A percentile compares a stretch with the other conserved stretches of the same genome.
These are phyloP conservation scores for Suillus lakei DNA, from an alignment of 768 basidiomycete species.

Conservation along the genomic window DNA sequence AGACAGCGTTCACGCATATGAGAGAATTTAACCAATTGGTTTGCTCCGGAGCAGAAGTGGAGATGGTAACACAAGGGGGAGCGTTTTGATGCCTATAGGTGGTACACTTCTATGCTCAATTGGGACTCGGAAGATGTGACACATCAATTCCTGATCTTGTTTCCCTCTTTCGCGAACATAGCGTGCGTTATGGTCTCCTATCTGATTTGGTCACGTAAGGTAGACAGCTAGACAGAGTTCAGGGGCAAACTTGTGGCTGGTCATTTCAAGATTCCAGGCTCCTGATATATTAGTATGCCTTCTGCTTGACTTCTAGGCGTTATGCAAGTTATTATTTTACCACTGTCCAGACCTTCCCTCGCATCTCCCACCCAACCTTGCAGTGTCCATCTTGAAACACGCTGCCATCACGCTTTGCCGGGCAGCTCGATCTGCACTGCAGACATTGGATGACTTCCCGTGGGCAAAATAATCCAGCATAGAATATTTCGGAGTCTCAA, in stretches of 20 bases:
- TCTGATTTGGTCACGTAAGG: conserved; percentile 45
- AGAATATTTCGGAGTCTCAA: no score
- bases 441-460: no score
- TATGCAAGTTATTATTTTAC: conserved; percentile 23
- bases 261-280: conserved; percentile 61
- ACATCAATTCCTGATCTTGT: conserved; percentile 72
- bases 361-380: conserved; percentile 46
- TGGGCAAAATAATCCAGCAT: no score
- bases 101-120: conserved; percentile 97
- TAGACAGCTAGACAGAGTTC: conserved; percentile 87
- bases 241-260: conserved; percentile 90
- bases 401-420: conserved; percentile 45
- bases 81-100: conserved; percentile 52
- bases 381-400: conserved; percentile 63
- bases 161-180: conserved; percentile 48
- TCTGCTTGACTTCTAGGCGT: not conserved
- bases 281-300: conserved; percentile 82
- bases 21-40: conserved; percentile 31
- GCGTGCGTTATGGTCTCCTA: conserved; percentile 38
- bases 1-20: not conserved
- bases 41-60: conserved; percentile 84
- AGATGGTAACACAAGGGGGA: conserved; percentile 91
- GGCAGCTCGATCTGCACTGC: conserved; percentile 15
- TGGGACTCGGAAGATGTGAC: conserved; percentile 84
- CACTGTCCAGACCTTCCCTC: conserved; percentile 37